These are phyloP conservation scores for Fraxinus paxiana DNA, from an alignment of 305 asterid genomes.

Conservation along the genomic window DNA sequence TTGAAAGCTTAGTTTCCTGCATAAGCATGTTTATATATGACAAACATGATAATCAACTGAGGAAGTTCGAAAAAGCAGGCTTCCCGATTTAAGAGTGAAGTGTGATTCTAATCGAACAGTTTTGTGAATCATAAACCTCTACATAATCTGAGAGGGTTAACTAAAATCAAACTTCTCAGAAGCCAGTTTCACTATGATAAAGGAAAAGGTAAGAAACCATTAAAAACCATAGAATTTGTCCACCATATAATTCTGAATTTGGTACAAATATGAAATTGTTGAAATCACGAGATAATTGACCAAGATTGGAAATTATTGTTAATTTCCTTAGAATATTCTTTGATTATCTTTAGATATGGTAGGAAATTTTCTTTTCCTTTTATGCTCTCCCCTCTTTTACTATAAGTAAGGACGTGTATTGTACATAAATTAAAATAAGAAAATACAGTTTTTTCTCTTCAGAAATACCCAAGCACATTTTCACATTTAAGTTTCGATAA, in stretches of 20 bases:
- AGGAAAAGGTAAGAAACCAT: background rate
- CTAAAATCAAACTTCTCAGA: background rate
- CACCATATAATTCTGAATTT: background rate
- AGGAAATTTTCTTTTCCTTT: too few relatives aligned
- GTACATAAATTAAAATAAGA: too few relatives aligned
- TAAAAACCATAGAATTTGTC: background rate
- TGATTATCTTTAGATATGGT: too few relatives aligned
- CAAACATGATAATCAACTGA: background rate
- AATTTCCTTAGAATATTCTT: too few relatives aligned
- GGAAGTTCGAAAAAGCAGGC: background rate
- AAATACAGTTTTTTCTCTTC: too few relatives aligned
- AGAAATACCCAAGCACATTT: background rate
- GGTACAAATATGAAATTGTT: background rate
- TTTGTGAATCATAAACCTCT: background rate
- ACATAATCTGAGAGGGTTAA: background rate
- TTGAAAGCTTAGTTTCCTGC: conserved; percentile 84
- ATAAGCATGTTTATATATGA: background rate
- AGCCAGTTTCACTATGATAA: background rate
- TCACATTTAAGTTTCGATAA: background rate
- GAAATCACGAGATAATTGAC: too few relatives aligned
- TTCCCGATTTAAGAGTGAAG: background rate
- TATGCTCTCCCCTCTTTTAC: too few relatives aligned
- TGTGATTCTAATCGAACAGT: background rate
- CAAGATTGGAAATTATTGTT: too few relatives aligned
- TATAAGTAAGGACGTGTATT: too few relatives aligned